Conservation (phyloP, 768 basidiomycete genomes). For the Serendipita indica region DNA sequence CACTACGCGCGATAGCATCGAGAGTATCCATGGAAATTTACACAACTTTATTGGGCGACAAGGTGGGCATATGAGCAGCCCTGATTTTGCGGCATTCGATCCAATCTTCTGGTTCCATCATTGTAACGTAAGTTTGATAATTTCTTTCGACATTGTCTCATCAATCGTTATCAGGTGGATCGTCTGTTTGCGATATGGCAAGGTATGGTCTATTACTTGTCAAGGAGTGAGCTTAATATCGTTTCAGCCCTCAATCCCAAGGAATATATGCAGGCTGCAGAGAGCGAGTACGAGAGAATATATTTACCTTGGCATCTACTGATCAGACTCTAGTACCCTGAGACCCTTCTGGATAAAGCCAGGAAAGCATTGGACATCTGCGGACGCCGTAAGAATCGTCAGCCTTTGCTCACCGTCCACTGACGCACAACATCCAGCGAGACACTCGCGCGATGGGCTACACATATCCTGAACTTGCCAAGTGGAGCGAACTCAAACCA, state of each 20-base stretch:
- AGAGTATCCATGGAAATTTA: slow-evolving; percentile 35
- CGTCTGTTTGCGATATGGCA: slow-evolving; percentile 37
- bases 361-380: slow-evolving; percentile 28
- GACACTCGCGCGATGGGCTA: slow-evolving; percentile 28
- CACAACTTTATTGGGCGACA: slow-evolving; percentile 27
- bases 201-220: not conserved
- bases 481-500: not conserved
- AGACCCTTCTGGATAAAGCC: slow-evolving; percentile 33
- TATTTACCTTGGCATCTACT: too few species aligned
- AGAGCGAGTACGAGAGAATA: too few species aligned
- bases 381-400: slow-evolving; percentile 15
- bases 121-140: slow-evolving; percentile 6
- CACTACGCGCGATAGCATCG: slow-evolving; percentile 19
- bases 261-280: slow-evolving; percentile 25
- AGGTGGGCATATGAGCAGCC: slow-evolving; percentile 29
- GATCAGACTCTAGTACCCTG: not conserved
- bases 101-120: slow-evolving; percentile 44
- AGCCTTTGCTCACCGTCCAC: not conserved
- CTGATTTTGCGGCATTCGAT: slow-evolving; percentile 28
- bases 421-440: not conserved
- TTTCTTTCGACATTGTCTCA: not conserved
- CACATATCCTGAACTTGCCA: slow-evolving; percentile 30
- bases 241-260: slow-evolving; percentile 27
- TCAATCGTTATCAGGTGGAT: slow-evolving; percentile 28
- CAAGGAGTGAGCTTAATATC: not conserved